phyloP scores from a whole-genome alignment of 2,329 filamentous ascomycete species.

The Ceratocystis destructans region DNA sequence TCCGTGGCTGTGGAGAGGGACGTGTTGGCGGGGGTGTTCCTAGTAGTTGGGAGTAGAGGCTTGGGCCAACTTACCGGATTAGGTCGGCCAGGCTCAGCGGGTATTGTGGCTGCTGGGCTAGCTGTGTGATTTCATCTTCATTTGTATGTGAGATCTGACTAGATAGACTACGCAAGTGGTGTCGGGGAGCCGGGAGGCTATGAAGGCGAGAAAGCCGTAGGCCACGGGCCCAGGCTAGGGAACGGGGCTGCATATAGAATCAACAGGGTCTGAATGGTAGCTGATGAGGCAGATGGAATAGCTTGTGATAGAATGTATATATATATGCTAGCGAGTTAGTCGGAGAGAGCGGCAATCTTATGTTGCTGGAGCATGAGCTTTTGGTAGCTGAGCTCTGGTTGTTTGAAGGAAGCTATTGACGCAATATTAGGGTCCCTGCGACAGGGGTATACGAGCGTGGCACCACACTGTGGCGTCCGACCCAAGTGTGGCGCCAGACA shows the following conservation, averaged over 20 bases:
- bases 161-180: neutral
- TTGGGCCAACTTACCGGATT: conserved; percentile 49
- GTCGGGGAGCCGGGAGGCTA: neutral
- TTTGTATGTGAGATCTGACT: conserved; percentile 30
- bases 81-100: conserved; percentile 75
- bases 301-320: too few relatives aligned
- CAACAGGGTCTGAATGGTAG: too few relatives aligned
- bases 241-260: too few relatives aligned
- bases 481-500: neutral
- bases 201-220: neutral
- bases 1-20: conserved; percentile 42
- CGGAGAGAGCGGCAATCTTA: too few relatives aligned
- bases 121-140: conserved; percentile 63
- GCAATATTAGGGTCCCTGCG: neutral
- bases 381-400: neutral
- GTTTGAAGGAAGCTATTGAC: neutral
- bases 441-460: neutral
- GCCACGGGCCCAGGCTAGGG: too few relatives aligned
- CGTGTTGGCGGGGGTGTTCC: too few relatives aligned
- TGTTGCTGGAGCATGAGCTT: neutral
- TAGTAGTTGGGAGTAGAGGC: neutral
- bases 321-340: too few relatives aligned
- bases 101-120: conserved; percentile 67
- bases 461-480: neutral
- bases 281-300: too few relatives aligned